A percentile compares a stretch with the other conserved stretches of the same genome.
Conservation (phyloP, 1,284 basidiomycete genomes). For the Coniferiporia weirii region DNA sequence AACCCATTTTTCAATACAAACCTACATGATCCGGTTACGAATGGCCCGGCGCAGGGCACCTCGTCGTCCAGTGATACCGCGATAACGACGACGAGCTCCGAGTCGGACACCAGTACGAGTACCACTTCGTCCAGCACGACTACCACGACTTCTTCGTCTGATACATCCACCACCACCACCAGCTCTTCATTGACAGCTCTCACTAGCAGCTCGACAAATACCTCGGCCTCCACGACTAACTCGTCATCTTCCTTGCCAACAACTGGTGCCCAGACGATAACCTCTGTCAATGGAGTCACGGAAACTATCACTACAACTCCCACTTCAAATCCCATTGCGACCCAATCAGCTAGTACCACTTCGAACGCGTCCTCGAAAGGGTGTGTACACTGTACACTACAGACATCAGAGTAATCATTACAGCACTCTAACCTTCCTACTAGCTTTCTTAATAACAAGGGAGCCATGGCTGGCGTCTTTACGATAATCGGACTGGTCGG, state of each 20-base stretch:
- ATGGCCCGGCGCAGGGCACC: background rate
- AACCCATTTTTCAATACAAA: background rate
- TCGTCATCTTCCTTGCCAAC: background rate
- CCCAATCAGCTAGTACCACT: background rate
- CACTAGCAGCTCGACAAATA: background rate
- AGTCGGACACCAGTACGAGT: no score
- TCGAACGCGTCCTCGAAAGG: background rate
- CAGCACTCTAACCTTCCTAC: background rate
- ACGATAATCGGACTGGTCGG: conserved; percentile 59
- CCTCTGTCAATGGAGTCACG: background rate
- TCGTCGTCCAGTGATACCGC: background rate
- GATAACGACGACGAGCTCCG: no score
- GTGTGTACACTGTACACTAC: no score
- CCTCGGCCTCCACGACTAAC: background rate
- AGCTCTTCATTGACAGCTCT: conserved; percentile 9
- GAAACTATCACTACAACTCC: no score
- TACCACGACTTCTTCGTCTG: background rate
- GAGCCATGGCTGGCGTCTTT: conserved; percentile 66
- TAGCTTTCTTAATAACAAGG: conserved; percentile 68
- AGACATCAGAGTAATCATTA: background rate
- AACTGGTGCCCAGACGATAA: background rate
- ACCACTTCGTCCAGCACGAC: background rate
- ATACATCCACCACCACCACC: conserved; percentile 9
- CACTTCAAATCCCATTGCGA: background rate
- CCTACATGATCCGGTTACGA: background rate